A percentile compares a stretch with the other conserved stretches of the same genome.
Conservation (phyloP, 208 protist species). For the Wallacemonas rigidus region DNA sequence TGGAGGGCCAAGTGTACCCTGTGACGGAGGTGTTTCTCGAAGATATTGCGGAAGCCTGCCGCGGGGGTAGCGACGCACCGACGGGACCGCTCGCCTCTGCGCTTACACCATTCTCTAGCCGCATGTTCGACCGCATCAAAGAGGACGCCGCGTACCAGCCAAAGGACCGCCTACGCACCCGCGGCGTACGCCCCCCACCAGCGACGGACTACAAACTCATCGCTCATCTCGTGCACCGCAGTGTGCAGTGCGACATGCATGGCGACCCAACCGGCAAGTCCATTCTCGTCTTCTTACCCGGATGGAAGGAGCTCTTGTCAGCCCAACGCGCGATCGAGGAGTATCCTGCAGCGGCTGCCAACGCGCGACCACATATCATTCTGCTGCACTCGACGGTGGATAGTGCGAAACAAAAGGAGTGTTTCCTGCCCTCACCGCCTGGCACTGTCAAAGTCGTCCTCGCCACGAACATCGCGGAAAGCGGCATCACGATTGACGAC, state of each 20-base stretch:
- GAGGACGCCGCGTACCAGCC: no score
- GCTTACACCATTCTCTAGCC: constrained; percentile 38
- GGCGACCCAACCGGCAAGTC: constrained; percentile 75
- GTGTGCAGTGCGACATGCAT: constrained; percentile 47
- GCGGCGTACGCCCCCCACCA: constrained; percentile 19
- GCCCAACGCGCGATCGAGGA: constrained; percentile 63
- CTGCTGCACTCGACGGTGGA: constrained; percentile 90
- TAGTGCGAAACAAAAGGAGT: constrained; percentile 79
- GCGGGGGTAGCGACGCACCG: neutral
- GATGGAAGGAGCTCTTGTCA: constrained; percentile 96
- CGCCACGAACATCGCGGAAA: constrained; percentile 98
- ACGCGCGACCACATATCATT: constrained; percentile 62
- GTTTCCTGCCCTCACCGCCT: constrained; percentile 87
- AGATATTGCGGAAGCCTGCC: constrained; percentile 45
- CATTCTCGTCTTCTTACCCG: constrained; percentile 99
- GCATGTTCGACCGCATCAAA: constrained; percentile 53
- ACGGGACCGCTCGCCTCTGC: neutral
- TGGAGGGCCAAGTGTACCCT: constrained; percentile 75
- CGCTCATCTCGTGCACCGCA: constrained; percentile 64
- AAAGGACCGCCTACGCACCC: neutral
- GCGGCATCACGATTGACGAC: constrained; percentile 96
- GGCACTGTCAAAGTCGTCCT: constrained; percentile 94
- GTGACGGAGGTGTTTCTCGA: constrained; percentile 73
- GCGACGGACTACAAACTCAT: constrained; percentile 85
- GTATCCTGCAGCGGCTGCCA: constrained; percentile 20